Evolutionary conservation across 139 green algal genomes (phyloP).

Genomic region (Dunaliella primolecta): DNA sequence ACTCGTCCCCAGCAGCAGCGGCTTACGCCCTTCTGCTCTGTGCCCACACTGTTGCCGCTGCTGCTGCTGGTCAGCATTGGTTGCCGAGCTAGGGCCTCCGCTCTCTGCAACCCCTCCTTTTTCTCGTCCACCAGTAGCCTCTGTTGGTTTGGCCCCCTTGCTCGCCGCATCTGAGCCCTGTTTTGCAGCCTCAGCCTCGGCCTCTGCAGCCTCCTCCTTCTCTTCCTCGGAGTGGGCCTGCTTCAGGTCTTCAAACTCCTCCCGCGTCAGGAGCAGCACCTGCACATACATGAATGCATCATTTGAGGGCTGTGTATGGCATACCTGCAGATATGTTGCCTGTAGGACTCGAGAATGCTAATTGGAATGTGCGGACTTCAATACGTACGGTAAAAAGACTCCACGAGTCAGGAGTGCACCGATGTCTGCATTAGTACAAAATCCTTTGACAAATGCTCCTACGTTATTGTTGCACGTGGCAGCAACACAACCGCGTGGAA

Average conservation of each 20-base stretch:
- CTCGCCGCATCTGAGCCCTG: conserved; percentile 4
- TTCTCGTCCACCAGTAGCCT: too few relatives aligned
- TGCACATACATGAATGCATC: not conserved
- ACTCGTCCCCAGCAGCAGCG: conserved; percentile 7
- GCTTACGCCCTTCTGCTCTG: not conserved
- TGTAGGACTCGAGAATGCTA: not conserved
- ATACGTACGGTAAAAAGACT: too few relatives aligned
- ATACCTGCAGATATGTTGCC: not conserved
- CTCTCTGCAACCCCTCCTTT: too few relatives aligned
- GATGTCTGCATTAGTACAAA: too few relatives aligned
- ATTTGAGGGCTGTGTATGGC: not conserved
- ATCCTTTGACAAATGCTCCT: too few relatives aligned
- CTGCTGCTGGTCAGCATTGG: too few relatives aligned
- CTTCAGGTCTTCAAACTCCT: conserved; percentile 39
- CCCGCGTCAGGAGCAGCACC: conserved; percentile 38
- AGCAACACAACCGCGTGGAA: too few relatives aligned
- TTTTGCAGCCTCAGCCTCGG: not conserved
- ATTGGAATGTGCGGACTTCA: too few relatives aligned
- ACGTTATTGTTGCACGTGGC: too few relatives aligned
- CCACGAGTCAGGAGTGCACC: too few relatives aligned
- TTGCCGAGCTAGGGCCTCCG: too few relatives aligned
- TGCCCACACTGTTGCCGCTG: conserved; percentile 11
- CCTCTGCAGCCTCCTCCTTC: not conserved
- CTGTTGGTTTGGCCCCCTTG: not conserved
- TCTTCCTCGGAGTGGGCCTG: conserved; percentile 18